A percentile compares a stretch with the other conserved stretches of the same genome.
phyloP scores from a whole-genome alignment of 2,329 filamentous ascomycete species.

The Diaporthe citriasiana region DNA sequence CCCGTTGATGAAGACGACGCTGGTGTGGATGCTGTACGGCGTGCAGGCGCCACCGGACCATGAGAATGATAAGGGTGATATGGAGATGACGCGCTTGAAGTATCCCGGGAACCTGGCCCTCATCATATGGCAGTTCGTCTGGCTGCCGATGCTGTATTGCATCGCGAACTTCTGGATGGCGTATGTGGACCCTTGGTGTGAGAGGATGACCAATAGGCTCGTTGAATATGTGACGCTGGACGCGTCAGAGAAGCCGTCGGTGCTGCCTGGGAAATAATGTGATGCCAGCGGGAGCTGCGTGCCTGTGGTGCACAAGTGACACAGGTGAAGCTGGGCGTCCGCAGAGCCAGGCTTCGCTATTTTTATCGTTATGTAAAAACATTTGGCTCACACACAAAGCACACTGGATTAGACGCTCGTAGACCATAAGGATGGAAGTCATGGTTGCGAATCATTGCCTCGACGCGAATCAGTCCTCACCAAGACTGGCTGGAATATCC shows the following conservation, averaged over 20 bases:
- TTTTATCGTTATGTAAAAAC: neutral
- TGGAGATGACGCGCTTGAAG: constrained; percentile 51
- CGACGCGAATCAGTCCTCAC: too few relatives aligned
- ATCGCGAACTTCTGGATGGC: constrained; percentile 65
- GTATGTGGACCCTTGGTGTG: constrained; percentile 67
- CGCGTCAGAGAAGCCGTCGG: constrained; percentile 44
- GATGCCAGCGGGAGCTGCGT: neutral
- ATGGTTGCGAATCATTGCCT: too few relatives aligned
- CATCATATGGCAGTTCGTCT: constrained; percentile 57
- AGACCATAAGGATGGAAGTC: neutral
- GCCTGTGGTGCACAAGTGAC: neutral
- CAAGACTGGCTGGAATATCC: too few relatives aligned
- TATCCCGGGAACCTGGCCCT: constrained; percentile 56
- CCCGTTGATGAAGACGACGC: constrained; percentile 69
- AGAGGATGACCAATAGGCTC: constrained; percentile 57
- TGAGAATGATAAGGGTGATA: constrained; percentile 53
- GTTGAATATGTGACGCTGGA: constrained; percentile 45
- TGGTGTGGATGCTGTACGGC: constrained; percentile 73
- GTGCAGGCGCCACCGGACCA: constrained; percentile 55
- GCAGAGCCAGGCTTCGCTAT: neutral
- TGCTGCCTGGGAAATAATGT: constrained; percentile 26
- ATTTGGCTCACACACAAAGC: neutral
- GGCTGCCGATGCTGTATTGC: constrained; percentile 62
- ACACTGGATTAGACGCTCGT: neutral
- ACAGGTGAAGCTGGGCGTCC: too few relatives aligned